These are phyloP conservation scores for Kazachstania martiniae DNA, from an alignment of 805 yeast genomes.

Conservation along the genomic window DNA sequence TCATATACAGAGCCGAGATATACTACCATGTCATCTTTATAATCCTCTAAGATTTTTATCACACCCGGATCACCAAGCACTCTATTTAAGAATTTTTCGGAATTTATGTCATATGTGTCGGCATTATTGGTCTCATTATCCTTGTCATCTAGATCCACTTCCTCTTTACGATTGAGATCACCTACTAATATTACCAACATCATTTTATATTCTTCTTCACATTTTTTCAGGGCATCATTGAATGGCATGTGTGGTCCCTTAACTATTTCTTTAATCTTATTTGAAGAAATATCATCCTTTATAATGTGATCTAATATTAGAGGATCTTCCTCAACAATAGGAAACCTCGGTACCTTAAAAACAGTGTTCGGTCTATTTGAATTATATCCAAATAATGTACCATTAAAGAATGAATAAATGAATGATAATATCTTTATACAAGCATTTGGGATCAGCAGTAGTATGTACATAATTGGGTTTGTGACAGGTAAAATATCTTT, in stretches of 20 bases:
- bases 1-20: constrained; percentile 57
- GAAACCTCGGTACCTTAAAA: constrained; percentile 14
- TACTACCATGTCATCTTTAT: constrained; percentile 37
- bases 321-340: constrained; percentile 8
- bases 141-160: not conserved
- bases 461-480: constrained; percentile 37
- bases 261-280: constrained; percentile 5
- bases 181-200: constrained; percentile 42
- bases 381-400: not conserved
- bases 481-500: not conserved
- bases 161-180: constrained; percentile 18
- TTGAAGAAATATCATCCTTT: constrained; percentile 4
- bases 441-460: constrained; percentile 47
- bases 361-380: constrained; percentile 1
- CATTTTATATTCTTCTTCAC: constrained; percentile 37
- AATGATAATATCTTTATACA: constrained; percentile 14
- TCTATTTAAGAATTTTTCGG: constrained; percentile 33
- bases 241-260: constrained; percentile 21
- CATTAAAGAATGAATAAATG: constrained; percentile 4
- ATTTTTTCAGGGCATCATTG: constrained; percentile 32
- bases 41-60: constrained; percentile 25
- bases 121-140: constrained; percentile 1
- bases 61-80: constrained; percentile 38
- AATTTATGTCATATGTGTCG: constrained; percentile 14
- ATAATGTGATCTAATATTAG: constrained; percentile 7